These are phyloP conservation scores for Physcomitrium patens DNA, from an alignment of 225 moss, liverwort and hornwort genomes.

Conservation along the genomic window DNA sequence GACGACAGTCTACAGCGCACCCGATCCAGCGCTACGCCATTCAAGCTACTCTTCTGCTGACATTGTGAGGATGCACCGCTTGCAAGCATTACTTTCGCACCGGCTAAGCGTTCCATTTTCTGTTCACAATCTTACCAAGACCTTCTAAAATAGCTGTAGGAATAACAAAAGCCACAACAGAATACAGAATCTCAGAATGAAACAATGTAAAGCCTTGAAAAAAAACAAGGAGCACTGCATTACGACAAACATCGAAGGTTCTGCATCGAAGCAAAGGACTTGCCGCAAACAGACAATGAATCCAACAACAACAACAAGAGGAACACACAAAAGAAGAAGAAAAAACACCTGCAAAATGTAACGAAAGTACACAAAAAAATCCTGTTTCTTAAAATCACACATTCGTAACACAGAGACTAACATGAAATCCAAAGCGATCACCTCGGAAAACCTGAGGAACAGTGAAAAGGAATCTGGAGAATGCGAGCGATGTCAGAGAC, in stretches of 20 bases:
- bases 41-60: background rate
- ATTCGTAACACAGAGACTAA: background rate
- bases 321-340: too few relatives aligned
- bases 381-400: background rate
- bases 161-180: background rate
- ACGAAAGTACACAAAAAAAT: background rate
- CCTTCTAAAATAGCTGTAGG: background rate
- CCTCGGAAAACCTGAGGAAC: background rate
- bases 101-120: slow-evolving; percentile 38
- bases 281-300: too few relatives aligned
- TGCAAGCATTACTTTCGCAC: slow-evolving; percentile 20
- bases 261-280: background rate
- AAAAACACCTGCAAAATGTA: too few relatives aligned
- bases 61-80: slow-evolving; percentile 20
- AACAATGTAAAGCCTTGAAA: background rate
- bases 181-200: background rate
- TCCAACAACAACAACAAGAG: too few relatives aligned
- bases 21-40: slow-evolving; percentile 4
- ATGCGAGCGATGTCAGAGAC: background rate
- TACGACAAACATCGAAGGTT: too few relatives aligned
- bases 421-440: background rate
- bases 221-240: background rate
- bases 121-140: slow-evolving; percentile 6
- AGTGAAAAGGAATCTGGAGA: slow-evolving; percentile 17
- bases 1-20: slow-evolving; percentile 4